phyloP scores from a whole-genome alignment of 257 asterid genomes.

The Cordia subcordata region DNA sequence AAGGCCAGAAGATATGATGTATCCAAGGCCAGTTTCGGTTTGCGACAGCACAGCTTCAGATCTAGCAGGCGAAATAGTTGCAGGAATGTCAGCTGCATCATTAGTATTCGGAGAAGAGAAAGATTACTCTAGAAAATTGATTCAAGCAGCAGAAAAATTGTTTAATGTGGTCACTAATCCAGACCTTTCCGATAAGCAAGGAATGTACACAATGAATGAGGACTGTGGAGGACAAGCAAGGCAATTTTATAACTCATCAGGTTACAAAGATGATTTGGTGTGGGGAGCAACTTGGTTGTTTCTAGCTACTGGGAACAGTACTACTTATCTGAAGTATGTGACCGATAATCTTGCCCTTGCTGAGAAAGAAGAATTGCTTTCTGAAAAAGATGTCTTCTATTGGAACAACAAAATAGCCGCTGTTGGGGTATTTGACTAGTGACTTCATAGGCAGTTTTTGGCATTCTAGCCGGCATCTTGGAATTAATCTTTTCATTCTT shows the following conservation, averaged over 20 bases:
- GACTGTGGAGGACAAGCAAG: constrained; percentile 42
- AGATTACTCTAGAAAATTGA: constrained; percentile 24
- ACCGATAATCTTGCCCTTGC: constrained; percentile 34
- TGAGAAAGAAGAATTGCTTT: constrained; percentile 33
- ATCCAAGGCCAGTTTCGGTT: constrained; percentile 39
- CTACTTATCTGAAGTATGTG: constrained; percentile 39
- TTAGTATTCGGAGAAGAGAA: constrained; percentile 31
- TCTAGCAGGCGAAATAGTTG: constrained; percentile 56
- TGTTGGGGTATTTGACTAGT: constrained; percentile 25
- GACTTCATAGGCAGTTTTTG: neutral
- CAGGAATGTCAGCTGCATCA: constrained; percentile 62
- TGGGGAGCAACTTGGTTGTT: constrained; percentile 61
- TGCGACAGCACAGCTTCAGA: constrained; percentile 46
- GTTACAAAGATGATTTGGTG: constrained; percentile 45
- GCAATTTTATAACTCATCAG: constrained; percentile 35
- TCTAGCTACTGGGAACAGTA: constrained; percentile 46
- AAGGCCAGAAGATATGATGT: constrained; percentile 55
- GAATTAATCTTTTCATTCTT: neutral
- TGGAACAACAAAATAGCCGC: constrained; percentile 62
- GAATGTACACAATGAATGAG: constrained; percentile 32
- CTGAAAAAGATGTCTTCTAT: constrained; percentile 36
- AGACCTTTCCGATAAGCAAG: constrained; percentile 23
- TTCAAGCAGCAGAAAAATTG: constrained; percentile 32
- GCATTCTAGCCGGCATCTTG: neutral
- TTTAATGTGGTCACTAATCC: constrained; percentile 24